These are phyloP conservation scores for Umbelopsis sp. DNA, from an alignment of 192 early-diverging fungal genomes.

Conservation along the genomic window DNA sequence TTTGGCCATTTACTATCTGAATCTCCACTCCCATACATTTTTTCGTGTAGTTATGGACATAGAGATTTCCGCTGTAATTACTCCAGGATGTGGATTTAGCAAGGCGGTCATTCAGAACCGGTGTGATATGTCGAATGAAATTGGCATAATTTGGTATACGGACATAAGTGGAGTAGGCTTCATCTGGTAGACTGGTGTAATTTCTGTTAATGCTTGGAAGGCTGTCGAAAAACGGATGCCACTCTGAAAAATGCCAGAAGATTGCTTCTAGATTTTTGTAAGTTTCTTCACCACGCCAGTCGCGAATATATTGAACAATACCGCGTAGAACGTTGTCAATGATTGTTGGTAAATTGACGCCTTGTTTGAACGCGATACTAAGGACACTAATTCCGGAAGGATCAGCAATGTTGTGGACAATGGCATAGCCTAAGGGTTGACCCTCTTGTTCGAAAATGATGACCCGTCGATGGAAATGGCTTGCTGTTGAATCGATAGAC, in stretches of 20 bases:
- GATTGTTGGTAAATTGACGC: not conserved
- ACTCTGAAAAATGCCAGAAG: not conserved
- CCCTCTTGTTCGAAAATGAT: not conserved
- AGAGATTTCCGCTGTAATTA: not conserved
- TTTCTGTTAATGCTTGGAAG: not conserved
- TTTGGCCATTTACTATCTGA: not conserved
- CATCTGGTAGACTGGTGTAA: not conserved
- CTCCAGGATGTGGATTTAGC: constrained; percentile 9
- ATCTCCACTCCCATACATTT: not conserved
- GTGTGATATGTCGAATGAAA: constrained; percentile 32
- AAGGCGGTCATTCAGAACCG: constrained; percentile 25
- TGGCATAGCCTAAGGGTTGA: not conserved
- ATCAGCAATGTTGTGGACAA: not conserved
- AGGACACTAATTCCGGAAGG: not conserved
- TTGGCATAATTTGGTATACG: constrained; percentile 34
- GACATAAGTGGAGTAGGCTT: not conserved
- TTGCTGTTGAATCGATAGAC: not conserved
- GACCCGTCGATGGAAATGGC: not conserved
- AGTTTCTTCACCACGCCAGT: not conserved
- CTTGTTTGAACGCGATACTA: not conserved
- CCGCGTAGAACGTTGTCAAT: not conserved
- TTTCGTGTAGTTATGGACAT: not conserved
- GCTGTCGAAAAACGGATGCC: not conserved
- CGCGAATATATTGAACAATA: not conserved
- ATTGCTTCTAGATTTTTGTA: not conserved